Conservation (phyloP, 345 rosid species). For the Carallia brachiata region DNA sequence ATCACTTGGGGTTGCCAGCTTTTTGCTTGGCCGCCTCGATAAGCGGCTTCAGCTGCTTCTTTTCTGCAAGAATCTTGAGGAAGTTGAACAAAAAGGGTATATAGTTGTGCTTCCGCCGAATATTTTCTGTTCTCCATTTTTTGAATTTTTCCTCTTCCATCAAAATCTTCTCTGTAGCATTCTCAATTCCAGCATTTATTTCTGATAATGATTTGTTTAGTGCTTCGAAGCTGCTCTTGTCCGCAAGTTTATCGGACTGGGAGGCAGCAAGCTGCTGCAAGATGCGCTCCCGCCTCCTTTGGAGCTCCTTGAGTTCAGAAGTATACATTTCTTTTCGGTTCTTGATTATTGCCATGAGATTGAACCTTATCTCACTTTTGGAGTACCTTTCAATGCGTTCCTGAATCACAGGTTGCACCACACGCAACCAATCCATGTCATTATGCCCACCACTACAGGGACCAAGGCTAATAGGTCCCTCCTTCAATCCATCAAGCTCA, state of each 20-base stretch:
- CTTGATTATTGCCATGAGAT: conserved; percentile 87
- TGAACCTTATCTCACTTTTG: conserved; percentile 90
- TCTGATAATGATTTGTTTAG: conserved; percentile 63
- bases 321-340: conserved; percentile 86
- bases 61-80: conserved; percentile 95
- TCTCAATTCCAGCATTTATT: conserved; percentile 71
- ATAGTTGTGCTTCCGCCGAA: conserved; percentile 93
- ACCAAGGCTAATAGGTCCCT: conserved; percentile 94
- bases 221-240: conserved; percentile 47
- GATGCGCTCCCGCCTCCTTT: conserved; percentile 74
- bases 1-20: conserved; percentile 33
- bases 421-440: conserved; percentile 74
- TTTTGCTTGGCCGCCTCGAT: conserved; percentile 98
- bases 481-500: conserved; percentile 96
- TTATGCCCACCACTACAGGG: conserved; percentile 55
- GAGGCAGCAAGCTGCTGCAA: conserved; percentile 58
- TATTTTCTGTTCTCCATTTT: conserved; percentile 95
- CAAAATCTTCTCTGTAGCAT: conserved; percentile 76
- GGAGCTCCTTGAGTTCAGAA: conserved; percentile 84
- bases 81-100: conserved; percentile 94
- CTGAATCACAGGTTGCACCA: conserved; percentile 97
- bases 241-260: conserved; percentile 54
- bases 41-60: conserved; percentile 97
- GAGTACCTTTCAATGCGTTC: conserved; percentile 90
- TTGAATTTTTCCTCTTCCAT: conserved; percentile 94